Conservation (phyloP, 2,329 filamentous ascomycete species). For the Lojkania enalia region DNA sequence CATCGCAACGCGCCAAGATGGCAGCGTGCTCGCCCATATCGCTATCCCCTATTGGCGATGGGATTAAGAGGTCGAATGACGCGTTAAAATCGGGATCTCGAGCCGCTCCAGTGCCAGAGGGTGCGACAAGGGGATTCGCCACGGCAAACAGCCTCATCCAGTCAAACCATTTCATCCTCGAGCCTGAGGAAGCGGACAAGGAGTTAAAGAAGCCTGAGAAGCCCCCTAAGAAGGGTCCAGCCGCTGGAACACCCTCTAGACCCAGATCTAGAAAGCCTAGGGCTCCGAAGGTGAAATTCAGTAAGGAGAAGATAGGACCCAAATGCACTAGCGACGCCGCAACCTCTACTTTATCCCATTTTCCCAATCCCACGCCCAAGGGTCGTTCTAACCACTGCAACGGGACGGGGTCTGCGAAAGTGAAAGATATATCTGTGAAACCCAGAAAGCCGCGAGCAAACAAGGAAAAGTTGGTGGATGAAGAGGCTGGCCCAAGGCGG, state of each 20-base stretch:
- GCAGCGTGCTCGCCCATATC: conserved; percentile 25
- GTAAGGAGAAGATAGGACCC: no score
- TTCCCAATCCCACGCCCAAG: no score
- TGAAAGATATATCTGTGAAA: conserved; percentile 28
- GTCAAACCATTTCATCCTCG: conserved; percentile 31
- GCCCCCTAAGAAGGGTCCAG: conserved; percentile 16
- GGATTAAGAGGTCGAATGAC: conserved; percentile 18
- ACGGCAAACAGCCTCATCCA: conserved; percentile 39
- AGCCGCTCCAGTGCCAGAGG: conserved; percentile 30
- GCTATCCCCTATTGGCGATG: conserved; percentile 26
- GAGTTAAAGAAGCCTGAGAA: conserved; percentile 23
- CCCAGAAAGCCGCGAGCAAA: conserved; percentile 36
- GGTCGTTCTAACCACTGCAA: conserved; percentile 9
- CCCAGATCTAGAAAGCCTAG: conserved; percentile 29
- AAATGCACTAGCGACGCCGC: no score
- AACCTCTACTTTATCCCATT: no score
- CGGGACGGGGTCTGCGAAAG: conserved; percentile 12
- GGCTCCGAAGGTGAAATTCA: conserved; percentile 31
- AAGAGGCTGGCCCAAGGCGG: conserved; percentile 20
- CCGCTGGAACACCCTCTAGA: conserved; percentile 11
- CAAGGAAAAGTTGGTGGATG: conserved; percentile 24
- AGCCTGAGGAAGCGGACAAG: conserved; percentile 1
- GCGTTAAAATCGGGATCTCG: conserved; percentile 34
- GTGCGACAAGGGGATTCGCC: conserved; percentile 35
- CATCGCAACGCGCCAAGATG: conserved; percentile 36